Percentiles rank a stretch among this genome's conserved stretches.
phyloP scores from a whole-genome alignment of 129 eudicot genomes.

The Chrysanthemum lavandulifolium region DNA sequence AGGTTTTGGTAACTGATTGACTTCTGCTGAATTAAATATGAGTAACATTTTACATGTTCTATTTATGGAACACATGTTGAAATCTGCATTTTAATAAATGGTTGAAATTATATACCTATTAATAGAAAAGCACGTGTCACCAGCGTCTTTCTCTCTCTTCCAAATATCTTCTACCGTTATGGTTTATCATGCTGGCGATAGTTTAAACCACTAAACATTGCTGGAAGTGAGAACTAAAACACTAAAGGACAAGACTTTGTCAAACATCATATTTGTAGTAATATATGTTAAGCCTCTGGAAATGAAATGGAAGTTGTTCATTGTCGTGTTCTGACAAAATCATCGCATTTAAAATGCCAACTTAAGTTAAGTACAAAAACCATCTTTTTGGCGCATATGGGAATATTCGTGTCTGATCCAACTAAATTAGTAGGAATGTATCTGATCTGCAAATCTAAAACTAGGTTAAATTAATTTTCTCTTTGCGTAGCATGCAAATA shows the following conservation, averaged over 20 bases:
- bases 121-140: constrained; percentile 9
- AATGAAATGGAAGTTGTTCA: too few species aligned
- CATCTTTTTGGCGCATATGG: neutral
- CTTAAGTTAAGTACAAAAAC: too few species aligned
- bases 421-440: neutral
- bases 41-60: constrained; percentile 1
- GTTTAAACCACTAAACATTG: neutral
- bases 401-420: neutral
- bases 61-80: neutral
- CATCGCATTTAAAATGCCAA: too few species aligned
- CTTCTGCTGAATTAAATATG: neutral
- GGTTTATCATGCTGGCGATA: constrained; percentile 1
- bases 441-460: neutral
- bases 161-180: neutral
- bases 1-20: neutral
- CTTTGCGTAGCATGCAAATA: neutral
- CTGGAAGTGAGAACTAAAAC: constrained; percentile 2
- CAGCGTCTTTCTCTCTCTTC: neutral
- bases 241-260: constrained; percentile 1
- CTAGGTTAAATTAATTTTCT: neutral
- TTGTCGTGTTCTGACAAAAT: too few species aligned
- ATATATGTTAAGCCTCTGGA: neutral
- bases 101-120: neutral
- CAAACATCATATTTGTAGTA: neutral
- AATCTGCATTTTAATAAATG: neutral